Base-by-base conservation (phyloP, 805 yeast genomes). In the Suhomyces sp. region DNA sequence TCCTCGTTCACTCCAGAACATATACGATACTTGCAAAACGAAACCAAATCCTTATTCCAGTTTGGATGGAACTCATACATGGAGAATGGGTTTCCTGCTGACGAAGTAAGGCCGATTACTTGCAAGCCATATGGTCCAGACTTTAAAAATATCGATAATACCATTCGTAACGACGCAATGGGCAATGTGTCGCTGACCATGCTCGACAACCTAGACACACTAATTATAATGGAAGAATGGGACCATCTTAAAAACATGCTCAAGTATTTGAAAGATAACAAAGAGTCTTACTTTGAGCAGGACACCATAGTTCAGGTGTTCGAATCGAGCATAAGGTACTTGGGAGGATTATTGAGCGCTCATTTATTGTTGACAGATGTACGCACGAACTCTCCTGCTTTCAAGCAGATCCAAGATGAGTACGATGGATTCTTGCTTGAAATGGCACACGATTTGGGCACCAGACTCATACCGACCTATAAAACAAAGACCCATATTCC, bases 231-330 rank as follows among this genome's bases (percentile, higher is more conserved):
- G 72, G 85, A 84, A 41, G 88, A 88, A 57, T 76, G 78, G 62
- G 78, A 74, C 13, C 76, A 76, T 40, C 85, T 92, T 57, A 73
- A 71, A 6, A 6, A 17, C 13, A 63, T 66, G 52, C 57, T 76
- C 24, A 46, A 47, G 6, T 74, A 66, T 53, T 63, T 76, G 51
- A 54, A 67, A 46, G 15, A n/a, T 6, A 60, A 77, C 22, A 72
- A 80, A 38, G 73, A 82, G 6, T 63, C 67, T 0, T 61, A 79
- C 22, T 90, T 90, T 63, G 77, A 82, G 40, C 76, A 82, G 40
- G 83, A 89, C 55, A 79, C 90, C 8, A 82, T 85, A 1, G 86
- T 92, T 0, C 97, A 92, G 63, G 96, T 92, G 1, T 92, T 92
- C 67, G 98, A 92, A 67, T 80, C 88, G 3, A 83, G 90, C 5